Evolutionary conservation across 352 stramenopile genomes (phyloP), one percentile per base, ranked within the genome.

Genomic region (Phytophthora tentaculata): DNA sequence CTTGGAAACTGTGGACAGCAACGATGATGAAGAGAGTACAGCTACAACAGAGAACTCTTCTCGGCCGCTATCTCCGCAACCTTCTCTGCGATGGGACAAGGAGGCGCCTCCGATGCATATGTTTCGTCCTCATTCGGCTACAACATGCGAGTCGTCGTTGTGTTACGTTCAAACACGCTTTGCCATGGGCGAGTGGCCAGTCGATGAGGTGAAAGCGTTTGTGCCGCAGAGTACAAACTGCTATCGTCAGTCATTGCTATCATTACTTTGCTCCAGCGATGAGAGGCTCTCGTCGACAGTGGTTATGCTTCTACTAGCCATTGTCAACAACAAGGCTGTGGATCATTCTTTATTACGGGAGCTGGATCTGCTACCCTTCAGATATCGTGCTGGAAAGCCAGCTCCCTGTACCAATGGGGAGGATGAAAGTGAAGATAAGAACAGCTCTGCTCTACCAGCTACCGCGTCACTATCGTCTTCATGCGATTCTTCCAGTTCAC

Each of bases 151-250:
- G 26, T 90, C 84, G 23, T 80, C 82, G 2, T 64, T 92, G 19
- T 94, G 86, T 58, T 94, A 94, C 58, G 55, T 94, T 28, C 81
- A 94, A 64, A 94, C 84, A 8, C 83, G 86, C 0, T 94, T 90
- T 65, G 79, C 63, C 23, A 84, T 88, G 48, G 88, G 88, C 26
- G 86, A 95, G 51, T 96, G 88, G 88, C 86, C 88, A 2, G 47
- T 87, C 10, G 75, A 89, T 0, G 88, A 96, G 52, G 82, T 94
- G 24, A 72, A 83, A n/a, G 45, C 47, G 1, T 92, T 95, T 61
- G 67, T 78, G 9, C 44, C 74, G 0, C 59, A 65, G 13, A 57
- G 74, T 9, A 49, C 37, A 22, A 92, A 90, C 59, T 89, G 71
- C 50, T 89, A 90, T 58, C 81, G 83, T 8, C 79, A 91, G 59